Conservation (phyloP, 345 rosid species). For the Physaria fendleri region DNA sequence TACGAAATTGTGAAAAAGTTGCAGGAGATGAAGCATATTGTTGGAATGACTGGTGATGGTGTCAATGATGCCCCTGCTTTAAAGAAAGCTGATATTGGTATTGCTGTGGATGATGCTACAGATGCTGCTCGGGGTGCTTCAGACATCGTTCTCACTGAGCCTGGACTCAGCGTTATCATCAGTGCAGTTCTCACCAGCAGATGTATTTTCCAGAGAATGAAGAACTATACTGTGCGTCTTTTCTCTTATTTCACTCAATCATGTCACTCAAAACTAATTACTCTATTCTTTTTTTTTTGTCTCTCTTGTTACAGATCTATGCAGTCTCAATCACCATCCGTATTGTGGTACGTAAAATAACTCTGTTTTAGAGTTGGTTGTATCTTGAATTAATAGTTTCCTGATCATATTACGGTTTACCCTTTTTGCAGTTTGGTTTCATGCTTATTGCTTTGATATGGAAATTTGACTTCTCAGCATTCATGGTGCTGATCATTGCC, state of each 20-base stretch:
- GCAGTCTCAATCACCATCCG: conserved; percentile 86
- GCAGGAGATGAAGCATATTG: conserved; percentile 91
- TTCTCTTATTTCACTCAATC: not conserved
- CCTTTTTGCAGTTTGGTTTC: conserved; percentile 53
- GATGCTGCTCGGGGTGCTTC: conserved; percentile 98
- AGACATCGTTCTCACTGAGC: conserved; percentile 95
- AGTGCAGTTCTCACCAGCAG: conserved; percentile 96
- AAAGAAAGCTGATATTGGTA: conserved; percentile 95
- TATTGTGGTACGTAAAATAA: conserved; percentile 40
- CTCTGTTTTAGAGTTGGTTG: not conserved
- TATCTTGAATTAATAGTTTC: not conserved
- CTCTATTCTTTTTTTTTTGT: conserved; percentile 12
- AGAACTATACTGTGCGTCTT: conserved; percentile 80
- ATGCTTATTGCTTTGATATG: conserved; percentile 86
- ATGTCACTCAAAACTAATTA: not conserved
- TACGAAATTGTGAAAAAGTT: conserved; percentile 91
- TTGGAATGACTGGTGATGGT: conserved; percentile 99
- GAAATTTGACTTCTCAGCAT: conserved; percentile 87
- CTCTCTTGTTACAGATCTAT: conserved; percentile 51
- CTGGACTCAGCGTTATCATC: conserved; percentile 88
- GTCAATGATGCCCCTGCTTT: conserved; percentile 98
- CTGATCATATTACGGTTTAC: not conserved
- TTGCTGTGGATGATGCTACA: conserved; percentile 99
- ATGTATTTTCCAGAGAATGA: conserved; percentile 98
- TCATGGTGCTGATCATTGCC: conserved; percentile 94